These are phyloP conservation scores for Lecanosticta acicola DNA, from an alignment of 2,329 filamentous ascomycete species.

Conservation along the genomic window DNA sequence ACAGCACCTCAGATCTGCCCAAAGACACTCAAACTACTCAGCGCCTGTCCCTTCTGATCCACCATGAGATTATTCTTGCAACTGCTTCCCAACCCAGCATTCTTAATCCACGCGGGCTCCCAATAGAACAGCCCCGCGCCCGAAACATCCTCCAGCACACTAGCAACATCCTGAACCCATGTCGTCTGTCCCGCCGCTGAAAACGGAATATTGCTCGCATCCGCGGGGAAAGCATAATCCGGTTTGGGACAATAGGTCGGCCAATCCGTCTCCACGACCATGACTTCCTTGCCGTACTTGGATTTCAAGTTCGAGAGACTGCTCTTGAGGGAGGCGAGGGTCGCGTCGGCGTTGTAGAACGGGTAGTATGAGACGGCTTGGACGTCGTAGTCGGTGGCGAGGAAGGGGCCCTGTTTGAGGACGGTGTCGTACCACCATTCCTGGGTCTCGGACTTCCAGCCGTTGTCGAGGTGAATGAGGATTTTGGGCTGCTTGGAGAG, in stretches of 20 bases:
- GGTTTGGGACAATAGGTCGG: conserved; percentile 27
- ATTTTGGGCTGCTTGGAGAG: conserved; percentile 25
- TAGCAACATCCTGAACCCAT: conserved; percentile 27
- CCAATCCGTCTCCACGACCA: conserved; percentile 31
- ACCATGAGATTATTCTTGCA: conserved; percentile 29
- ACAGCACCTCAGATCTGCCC: conserved; percentile 9
- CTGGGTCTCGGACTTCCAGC: conserved; percentile 29
- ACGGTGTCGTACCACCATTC: conserved; percentile 28
- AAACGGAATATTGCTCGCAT: conserved; percentile 24
- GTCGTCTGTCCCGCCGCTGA: conserved; percentile 25
- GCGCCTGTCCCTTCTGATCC: conserved; percentile 27
- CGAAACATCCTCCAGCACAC: conserved; percentile 19
- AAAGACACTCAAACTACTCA: conserved; percentile 18
- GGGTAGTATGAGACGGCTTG: conserved; percentile 31
- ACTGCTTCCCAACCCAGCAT: conserved; percentile 26
- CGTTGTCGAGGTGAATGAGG: conserved; percentile 32
- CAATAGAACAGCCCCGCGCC: conserved; percentile 31
- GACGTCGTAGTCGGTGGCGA: conserved; percentile 24
- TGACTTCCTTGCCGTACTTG: conserved; percentile 26
- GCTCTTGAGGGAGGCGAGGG: conserved; percentile 20
- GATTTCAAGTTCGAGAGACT: conserved; percentile 19
- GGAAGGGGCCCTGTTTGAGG: conserved; percentile 23
- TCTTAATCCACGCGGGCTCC: conserved; percentile 31
- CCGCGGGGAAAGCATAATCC: conserved; percentile 20
- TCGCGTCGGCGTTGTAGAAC: conserved; percentile 28